Evolutionary conservation across 805 yeast species (phyloP), one percentile per base, ranked within the genome.

Genomic region (Candida vartiovaarae): DNA sequence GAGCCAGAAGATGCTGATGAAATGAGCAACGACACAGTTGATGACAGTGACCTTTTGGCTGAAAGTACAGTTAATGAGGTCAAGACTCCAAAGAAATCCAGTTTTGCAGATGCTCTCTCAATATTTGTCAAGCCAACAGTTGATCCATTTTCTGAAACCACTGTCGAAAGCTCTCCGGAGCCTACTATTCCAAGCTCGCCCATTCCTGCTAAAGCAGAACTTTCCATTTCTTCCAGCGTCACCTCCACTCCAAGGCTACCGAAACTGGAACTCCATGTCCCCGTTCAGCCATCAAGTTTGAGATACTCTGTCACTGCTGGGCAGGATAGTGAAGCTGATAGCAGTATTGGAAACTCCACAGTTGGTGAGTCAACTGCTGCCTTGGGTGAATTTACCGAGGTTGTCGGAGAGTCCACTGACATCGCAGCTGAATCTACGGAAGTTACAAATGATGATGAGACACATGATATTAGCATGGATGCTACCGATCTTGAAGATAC

Each of bases 261-360:
- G 20, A 35, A 25, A 6, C 11, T 38, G 6, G 32, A 31, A 8
- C 27, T 20, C 3, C 32, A 39, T 39, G 41, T 28, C 5, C 41
- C 41, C 32, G 23, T 10, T 8, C 41, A 39, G 24, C 41, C 41
- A 8, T 39, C 41, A 6, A 28, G 41, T 26, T 23, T 39, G 41
- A 39, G 41, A 34, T 33, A 34, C 10, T 36, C 41, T 30, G 26
- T 34, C 26, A 29, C 27, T 27, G 38, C 39, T 9, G n/a, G 36
- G 26, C 34, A 30, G 23, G 39, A 32, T 23, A 26, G 24, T 35
- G 43, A 30, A 25, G 11, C 15, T 23, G 29, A 26, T 27, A 7
- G 24, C 20, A 28, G 23, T 4, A 7, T 15, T 8, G 30, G 33
- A 15, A 30, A 15, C 23, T 8, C 33, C 8, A 36, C 37, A 10